Evolutionary conservation across 441 rosid genomes (phyloP).

Genomic region (Cnidoscolus chayamansa): DNA sequence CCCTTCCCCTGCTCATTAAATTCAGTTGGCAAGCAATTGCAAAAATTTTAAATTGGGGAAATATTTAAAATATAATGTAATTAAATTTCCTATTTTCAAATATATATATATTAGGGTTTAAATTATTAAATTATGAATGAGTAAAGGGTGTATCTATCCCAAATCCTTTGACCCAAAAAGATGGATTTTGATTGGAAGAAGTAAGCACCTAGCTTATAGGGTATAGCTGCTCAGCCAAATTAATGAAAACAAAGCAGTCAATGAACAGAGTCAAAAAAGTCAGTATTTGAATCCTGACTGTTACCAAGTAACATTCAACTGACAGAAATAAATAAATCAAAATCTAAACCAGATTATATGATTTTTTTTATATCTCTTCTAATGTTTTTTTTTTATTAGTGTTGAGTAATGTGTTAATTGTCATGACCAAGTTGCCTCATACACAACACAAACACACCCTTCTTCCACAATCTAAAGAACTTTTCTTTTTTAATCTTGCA

Average conservation of each 20-base stretch:
- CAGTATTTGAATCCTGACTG: slow-evolving; percentile 8
- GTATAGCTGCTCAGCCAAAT: not conserved
- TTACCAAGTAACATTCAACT: not conserved
- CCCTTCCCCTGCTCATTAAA: no score
- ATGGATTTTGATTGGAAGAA: no score
- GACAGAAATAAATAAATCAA: not conserved
- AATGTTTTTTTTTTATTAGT: no score
- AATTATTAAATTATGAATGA: no score
- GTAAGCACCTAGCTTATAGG: not conserved
- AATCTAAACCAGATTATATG: not conserved
- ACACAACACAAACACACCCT: not conserved
- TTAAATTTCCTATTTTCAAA: no score
- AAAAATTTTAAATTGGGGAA: no score
- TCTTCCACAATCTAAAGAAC: slow-evolving; percentile 8
- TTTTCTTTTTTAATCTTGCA: not conserved
- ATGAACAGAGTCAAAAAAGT: not conserved
- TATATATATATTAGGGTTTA: no score
- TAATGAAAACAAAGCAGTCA: not conserved
- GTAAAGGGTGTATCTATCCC: not conserved
- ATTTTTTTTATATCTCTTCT: not conserved
- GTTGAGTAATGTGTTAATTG: not conserved
- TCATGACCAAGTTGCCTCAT: not conserved
- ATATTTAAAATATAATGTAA: no score
- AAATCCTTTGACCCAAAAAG: no score
- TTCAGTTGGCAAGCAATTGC: no score